Evolutionary conservation across 176 grass and related monocot species (phyloP), one percentile per base, ranked within the genome.

Genomic region (Bothriochloa decipiens): DNA sequence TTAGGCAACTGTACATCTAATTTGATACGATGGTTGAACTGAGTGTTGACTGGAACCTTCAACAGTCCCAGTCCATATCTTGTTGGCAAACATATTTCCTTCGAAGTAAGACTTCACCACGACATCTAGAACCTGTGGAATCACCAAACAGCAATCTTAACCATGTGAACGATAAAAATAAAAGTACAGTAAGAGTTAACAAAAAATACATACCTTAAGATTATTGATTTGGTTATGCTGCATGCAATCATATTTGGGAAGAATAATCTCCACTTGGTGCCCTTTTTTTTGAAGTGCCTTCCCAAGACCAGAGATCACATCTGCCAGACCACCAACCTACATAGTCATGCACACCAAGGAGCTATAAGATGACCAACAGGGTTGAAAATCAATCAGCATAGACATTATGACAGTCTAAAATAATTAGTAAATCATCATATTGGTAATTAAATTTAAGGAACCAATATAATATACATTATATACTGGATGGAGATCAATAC

Each of bases 241-340:
- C 93, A 98, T 98, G 89, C 96, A 98, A 80, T 98, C 96, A 69
- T 98, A 98, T 88, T 95, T 98, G 25, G 96, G 96, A 85, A 98
- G 85, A 82, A 98, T 87, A 75, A 98, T 89, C 92, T 98, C 96
- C 46, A 98, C 89, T 52, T 90, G 81, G 75, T 98, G 91, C 6
- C 93, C 96, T 45, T 89, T 98, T 75, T 70, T 89, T 66, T 93
- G 91, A 27, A 98, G 88, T 87, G 96, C 89, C 86, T 98, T 98
- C 50, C 91, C 78, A 52, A 98, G 92, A 79, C 96, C 96, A 81
- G 93, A 92, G 69, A 98, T 85, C 80, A 98, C 96, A 90, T 98
- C 96, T 53, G 91, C 96, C 83, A 98, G 74, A 84, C 96, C 96
- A 80, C 96, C 96, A 87, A 98, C 96, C 96, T 98, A 84, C 70